A percentile compares a stretch with the other conserved stretches of the same genome.
phyloP scores from a whole-genome alignment of 2,329 filamentous ascomycete species.

The Lachnellula hyalina region DNA sequence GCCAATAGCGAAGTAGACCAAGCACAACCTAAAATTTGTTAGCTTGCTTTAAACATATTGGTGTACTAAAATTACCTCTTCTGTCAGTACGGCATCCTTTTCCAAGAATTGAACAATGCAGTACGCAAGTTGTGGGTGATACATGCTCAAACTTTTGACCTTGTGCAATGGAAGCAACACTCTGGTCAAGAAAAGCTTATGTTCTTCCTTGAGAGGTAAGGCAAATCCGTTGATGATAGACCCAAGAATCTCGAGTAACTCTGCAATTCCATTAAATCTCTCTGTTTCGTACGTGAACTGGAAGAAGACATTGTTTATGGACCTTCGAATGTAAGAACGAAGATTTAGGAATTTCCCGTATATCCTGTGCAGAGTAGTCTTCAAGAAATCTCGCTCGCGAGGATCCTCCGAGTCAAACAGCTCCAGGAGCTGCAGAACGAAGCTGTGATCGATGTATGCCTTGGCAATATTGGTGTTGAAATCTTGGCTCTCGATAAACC shows the following conservation, averaged over 20 bases:
- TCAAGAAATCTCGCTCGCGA: conserved; percentile 91
- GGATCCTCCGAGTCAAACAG: conserved; percentile 98
- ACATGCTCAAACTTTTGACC: conserved; percentile 99
- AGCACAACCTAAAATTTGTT: conserved; percentile 67
- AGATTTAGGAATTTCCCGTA: conserved; percentile 99
- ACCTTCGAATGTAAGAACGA: conserved; percentile 92
- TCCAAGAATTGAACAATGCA: conserved; percentile 99
- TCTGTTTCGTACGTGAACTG: conserved; percentile 99
- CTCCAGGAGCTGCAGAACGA: conserved; percentile 94
- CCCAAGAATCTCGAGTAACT: conserved; percentile 42
- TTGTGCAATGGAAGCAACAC: conserved; percentile 94
- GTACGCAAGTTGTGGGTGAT: conserved; percentile 95
- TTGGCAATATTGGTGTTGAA: conserved; percentile 99
- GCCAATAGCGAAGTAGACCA: conserved; percentile 93
- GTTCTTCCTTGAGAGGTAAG: conserved; percentile 92
- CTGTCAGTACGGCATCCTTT: conserved; percentile 93
- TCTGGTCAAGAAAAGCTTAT: conserved; percentile 94
- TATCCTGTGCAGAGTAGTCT: conserved; percentile 95
- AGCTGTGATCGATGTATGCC: conserved; percentile 96
- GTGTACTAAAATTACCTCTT: conserved; percentile 64
- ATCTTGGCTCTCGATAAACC: conserved; percentile 98
- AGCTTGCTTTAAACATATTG: background rate
- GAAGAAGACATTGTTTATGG: conserved; percentile 99
- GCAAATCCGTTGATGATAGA: conserved; percentile 99
- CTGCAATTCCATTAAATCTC: conserved; percentile 53